Base-by-base conservation (phyloP, 129 eudicot species). In the Chrysanthemum makinoi region DNA sequence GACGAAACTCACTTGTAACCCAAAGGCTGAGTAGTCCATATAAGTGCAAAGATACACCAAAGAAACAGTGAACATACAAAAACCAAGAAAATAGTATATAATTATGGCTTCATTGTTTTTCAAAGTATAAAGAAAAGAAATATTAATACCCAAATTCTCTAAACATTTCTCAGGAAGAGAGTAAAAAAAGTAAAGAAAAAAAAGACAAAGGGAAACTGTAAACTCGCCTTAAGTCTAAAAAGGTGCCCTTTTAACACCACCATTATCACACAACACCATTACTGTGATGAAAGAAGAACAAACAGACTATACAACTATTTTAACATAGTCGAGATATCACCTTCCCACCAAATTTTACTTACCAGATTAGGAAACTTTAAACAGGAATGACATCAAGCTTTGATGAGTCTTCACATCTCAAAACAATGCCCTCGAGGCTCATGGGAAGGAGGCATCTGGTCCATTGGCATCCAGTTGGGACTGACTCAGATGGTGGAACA, bases 401-500 rank as follows among this genome's bases (percentile, higher is more conserved):
- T n/a, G 93, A 87, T 15, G 87, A 75, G 78, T 87, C 93, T 68
- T 87, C 89, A 52, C 89, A 82, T 76, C 85, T 82, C 81, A 87
- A 81, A 39, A 84, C 85, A 60, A 87, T 84, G 66, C 93, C 93
- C 73, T 87, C 87, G 3, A 87, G 79, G 66, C 43, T 84, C 33
- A 84, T 85, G 1, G 93, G 93, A 66, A 87, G 88, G 6, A 87
- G 84, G 69, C 89, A 87, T 54, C 77, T 80, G 30, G 80, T 55
- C 93, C 93, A 84, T 64, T 84, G 87, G 75, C 93, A 87, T 71
- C 93, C 93, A 18, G 83, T 80, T 2, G 89, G 87, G 13, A 81
- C 55, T 4, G 85, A 80, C 54, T 84, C 93, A 12, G 87, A 76
- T n/a, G 93, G 89, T 48, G 93, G 87, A 50, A 87, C 85, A 6